phyloP scores from a whole-genome alignment of 345 rosid species.

The Lepidium sativum region DNA sequence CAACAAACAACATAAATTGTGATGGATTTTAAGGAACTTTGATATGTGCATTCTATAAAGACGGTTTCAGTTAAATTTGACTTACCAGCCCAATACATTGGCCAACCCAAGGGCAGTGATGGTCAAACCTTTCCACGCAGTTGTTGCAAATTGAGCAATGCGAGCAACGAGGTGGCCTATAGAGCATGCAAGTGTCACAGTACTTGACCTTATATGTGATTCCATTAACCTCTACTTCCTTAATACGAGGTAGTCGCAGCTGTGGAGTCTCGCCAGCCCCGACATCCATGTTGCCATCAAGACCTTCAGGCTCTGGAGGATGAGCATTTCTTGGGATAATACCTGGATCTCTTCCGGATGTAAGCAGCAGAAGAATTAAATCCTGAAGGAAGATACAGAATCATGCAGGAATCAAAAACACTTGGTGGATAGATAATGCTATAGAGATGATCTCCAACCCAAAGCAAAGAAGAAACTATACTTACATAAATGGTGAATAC shows the following conservation, averaged over 20 bases:
- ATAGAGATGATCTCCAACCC: not conserved
- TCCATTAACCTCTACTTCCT: conserved; percentile 82
- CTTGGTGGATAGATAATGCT: not conserved
- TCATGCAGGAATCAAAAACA: not conserved
- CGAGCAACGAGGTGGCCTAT: conserved; percentile 95
- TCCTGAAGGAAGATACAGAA: conserved; percentile 43
- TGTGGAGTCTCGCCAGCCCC: conserved; percentile 77
- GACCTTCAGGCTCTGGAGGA: conserved; percentile 88
- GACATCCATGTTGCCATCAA: conserved; percentile 47
- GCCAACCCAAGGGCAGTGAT: conserved; percentile 99
- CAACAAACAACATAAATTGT: conserved; percentile 22
- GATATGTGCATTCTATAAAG: not conserved
- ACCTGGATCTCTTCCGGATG: conserved; percentile 98
- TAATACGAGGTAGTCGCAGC: conserved; percentile 73
- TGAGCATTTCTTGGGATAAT: conserved; percentile 89
- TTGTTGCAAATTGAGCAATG: conserved; percentile 99
- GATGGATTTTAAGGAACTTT: not conserved
- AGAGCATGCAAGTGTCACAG: conserved; percentile 98
- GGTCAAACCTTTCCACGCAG: conserved; percentile 94
- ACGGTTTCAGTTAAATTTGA: not conserved
- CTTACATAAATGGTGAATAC: conserved; percentile 68
- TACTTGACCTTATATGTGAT: conserved; percentile 68
- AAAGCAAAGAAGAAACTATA: not conserved
- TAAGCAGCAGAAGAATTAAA: conserved; percentile 71
- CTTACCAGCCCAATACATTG: conserved; percentile 95